phyloP scores from a whole-genome alignment of 2,329 filamentous ascomycete genomes.

The Chaetothyriales sp. region DNA sequence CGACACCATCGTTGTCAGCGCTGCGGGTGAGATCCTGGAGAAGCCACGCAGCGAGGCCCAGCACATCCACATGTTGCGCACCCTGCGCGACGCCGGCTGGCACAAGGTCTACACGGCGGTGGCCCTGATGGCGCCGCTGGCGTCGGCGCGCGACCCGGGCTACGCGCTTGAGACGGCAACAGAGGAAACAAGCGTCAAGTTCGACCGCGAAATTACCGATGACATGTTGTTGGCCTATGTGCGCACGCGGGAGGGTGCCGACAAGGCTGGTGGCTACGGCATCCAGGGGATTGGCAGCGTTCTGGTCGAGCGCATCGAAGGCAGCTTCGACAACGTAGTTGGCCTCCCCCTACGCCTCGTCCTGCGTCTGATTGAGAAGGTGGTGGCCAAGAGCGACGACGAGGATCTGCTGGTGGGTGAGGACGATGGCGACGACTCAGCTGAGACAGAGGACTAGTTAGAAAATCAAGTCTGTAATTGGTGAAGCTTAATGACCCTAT shows the following conservation, averaged over 20 bases:
- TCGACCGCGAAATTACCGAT: constrained; percentile 60
- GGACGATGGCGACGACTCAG: constrained; percentile 19
- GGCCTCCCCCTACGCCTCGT: constrained; percentile 69
- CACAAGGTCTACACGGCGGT: constrained; percentile 83
- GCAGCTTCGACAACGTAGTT: constrained; percentile 84
- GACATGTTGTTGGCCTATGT: constrained; percentile 60
- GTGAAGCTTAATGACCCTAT: not conserved
- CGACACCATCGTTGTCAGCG: constrained; percentile 75
- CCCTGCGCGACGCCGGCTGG: constrained; percentile 57
- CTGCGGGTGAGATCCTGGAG: constrained; percentile 65
- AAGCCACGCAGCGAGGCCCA: constrained; percentile 73
- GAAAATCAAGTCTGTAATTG: not conserved
- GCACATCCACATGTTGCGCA: constrained; percentile 70
- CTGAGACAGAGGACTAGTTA: not conserved
- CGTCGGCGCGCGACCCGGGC: constrained; percentile 66
- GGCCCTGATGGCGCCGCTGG: constrained; percentile 65
- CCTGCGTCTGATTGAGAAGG: constrained; percentile 71
- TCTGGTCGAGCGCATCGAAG: constrained; percentile 76
- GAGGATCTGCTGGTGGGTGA: constrained; percentile 37
- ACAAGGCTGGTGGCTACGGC: constrained; percentile 93
- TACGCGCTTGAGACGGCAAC: constrained; percentile 69
- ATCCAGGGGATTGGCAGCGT: constrained; percentile 79
- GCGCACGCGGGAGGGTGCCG: constrained; percentile 70
- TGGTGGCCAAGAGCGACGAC: constrained; percentile 60
- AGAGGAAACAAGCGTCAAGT: constrained; percentile 84